Base-by-base conservation (phyloP, 805 yeast genomes). In the Isabelozyma gotoi region DNA sequence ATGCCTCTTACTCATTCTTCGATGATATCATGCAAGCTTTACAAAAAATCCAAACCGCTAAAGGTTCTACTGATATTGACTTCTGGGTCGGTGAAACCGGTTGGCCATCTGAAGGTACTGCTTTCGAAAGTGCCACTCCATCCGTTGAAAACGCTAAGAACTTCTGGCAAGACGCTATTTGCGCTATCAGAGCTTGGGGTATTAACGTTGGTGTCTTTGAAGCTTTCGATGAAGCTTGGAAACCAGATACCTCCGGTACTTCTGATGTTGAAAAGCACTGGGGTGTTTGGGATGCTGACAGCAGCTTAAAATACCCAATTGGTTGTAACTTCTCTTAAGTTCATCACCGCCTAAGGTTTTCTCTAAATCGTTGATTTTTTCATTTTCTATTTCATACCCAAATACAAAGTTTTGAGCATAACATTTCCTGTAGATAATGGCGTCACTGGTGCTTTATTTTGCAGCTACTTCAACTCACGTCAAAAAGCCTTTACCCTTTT, bases 1-100 rank as follows among this genome's bases (percentile, higher is more conserved):
- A 91, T 67, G 80, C 97, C 19, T 81, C 96, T 14, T 88, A 81
- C 78, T 89, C 97, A 2, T 92, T 91, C 85, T 80, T 89, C 54
- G 97, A 91, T 65, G 97, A 92, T 67, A 88, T 92, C 67, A 90
- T 91, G 96, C 97, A 92, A 78, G 97, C 97, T 53, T 74, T 92
- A 66, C 96, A 89, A 75, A 74, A 77, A 48, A 81, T 92, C 59
- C 97, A 92, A 78, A 74, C 88, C 55, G 68, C 79, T 56, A 91
- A 92, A 77, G 97, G 96, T 50, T 71, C 85, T 47, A 84, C 92
- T 46, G 91, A 89, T 68, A 78, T 92, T 57, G 77, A 82, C 45
- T 89, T 91, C 77, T 91, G 92, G 90, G 94, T 90, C 59, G 97
- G 97, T 68, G 97, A 91, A 76, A 90, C 97, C 52, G 97, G 97